phyloP scores from a whole-genome alignment of 805 yeast genomes.

The Candida multigemmis region DNA sequence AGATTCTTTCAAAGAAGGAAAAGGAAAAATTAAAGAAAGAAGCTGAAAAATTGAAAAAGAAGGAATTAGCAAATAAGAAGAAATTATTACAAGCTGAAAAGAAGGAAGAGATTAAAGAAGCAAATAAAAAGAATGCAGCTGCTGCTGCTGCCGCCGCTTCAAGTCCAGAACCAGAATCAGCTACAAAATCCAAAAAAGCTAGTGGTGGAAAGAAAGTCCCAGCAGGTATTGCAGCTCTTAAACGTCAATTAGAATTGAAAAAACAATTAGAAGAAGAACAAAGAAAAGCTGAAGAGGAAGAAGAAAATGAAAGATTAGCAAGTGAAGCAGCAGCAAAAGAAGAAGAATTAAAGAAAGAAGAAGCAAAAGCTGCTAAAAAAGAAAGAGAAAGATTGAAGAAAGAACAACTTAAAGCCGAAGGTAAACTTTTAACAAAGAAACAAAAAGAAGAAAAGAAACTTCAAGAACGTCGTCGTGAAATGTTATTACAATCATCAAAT shows the following conservation, averaged over 20 bases:
- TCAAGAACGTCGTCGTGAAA: slow-evolving; percentile 84
- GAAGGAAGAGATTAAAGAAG: slow-evolving; percentile 46
- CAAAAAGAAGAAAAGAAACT: slow-evolving; percentile 88
- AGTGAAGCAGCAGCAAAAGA: slow-evolving; percentile 42
- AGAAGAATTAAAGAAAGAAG: slow-evolving; percentile 61
- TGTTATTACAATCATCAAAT: slow-evolving; percentile 65
- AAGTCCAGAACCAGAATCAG: slow-evolving; percentile 24
- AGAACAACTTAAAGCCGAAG: slow-evolving; percentile 93
- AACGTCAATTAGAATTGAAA: slow-evolving; percentile 78
- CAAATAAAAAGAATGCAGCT: slow-evolving; percentile 35
- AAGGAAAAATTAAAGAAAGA: slow-evolving; percentile 94
- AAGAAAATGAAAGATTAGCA: slow-evolving; percentile 37
- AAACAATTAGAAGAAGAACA: slow-evolving; percentile 85
- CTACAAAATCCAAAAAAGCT: slow-evolving; percentile 29
- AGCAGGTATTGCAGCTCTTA: slow-evolving; percentile 88
- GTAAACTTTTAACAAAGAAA: slow-evolving; percentile 86
- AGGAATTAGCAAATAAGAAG: slow-evolving; percentile 81
- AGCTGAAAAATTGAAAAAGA: slow-evolving; percentile 82
- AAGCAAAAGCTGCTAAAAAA: slow-evolving; percentile 55
- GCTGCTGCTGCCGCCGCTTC: slow-evolving; percentile 20
- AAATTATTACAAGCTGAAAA: slow-evolving; percentile 59
- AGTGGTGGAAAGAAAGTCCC: slow-evolving; percentile 70
- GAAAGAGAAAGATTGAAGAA: slow-evolving; percentile 82
- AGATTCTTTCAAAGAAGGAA: slow-evolving; percentile 84
- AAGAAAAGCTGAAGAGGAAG: slow-evolving; percentile 63